These are phyloP conservation scores for Pestalotiopsis sp. DNA, from an alignment of 2,329 filamentous ascomycete species.

Conservation along the genomic window DNA sequence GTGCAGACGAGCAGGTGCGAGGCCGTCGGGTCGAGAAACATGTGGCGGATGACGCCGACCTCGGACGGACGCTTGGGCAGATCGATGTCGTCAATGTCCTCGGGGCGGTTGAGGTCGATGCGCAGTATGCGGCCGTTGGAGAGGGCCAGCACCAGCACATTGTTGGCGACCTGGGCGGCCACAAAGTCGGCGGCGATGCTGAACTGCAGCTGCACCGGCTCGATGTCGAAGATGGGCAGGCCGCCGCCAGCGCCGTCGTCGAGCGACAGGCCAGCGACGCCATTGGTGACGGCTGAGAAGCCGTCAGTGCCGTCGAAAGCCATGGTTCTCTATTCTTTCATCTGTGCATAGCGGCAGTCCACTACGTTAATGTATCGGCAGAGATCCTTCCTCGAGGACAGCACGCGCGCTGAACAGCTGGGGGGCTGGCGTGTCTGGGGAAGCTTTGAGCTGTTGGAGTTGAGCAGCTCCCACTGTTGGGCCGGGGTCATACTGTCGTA, in stretches of 20 bases:
- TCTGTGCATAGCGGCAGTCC: conserved; percentile 8
- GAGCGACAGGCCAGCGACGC: conserved; percentile 55
- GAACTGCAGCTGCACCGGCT: conserved; percentile 91
- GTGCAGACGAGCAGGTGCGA: conserved; percentile 94
- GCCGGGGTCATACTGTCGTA: background rate
- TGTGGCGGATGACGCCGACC: conserved; percentile 87
- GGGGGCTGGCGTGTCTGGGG: background rate
- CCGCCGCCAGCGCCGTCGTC: conserved; percentile 62
- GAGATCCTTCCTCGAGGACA: background rate
- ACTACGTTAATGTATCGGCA: background rate
- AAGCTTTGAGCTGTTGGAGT: conserved; percentile 9
- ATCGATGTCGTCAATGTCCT: conserved; percentile 98
- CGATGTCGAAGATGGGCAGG: conserved; percentile 91
- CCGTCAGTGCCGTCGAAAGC: conserved; percentile 18
- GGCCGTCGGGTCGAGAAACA: conserved; percentile 97
- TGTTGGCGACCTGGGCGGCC: conserved; percentile 94
- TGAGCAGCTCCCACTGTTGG: background rate
- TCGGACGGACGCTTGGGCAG: conserved; percentile 92
- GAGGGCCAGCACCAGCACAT: conserved; percentile 89
- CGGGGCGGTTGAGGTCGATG: conserved; percentile 90
- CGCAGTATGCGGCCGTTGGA: conserved; percentile 90
- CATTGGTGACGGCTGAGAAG: conserved; percentile 33
- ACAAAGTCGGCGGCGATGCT: conserved; percentile 94
- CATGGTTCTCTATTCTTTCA: conserved; percentile 14
- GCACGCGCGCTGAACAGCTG: background rate